These are phyloP conservation scores for Aspergillus neotritici DNA, from an alignment of 2,329 filamentous ascomycete genomes.

Conservation along the genomic window DNA sequence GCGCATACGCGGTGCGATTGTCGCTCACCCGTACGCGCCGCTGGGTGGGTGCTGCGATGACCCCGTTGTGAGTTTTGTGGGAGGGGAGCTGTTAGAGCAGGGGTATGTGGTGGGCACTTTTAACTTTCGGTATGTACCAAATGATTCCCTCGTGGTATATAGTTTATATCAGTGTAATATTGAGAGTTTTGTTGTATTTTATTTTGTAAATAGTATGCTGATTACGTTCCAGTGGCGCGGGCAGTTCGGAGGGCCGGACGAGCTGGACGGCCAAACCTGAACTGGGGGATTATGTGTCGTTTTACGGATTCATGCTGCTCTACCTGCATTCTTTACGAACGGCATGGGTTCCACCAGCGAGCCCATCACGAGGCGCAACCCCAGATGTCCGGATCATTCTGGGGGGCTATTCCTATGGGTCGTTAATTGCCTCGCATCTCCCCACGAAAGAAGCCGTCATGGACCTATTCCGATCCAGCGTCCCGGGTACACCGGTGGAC, in stretches of 20 bases:
- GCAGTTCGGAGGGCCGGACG: conserved; percentile 67
- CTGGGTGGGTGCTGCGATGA: conserved; percentile 84
- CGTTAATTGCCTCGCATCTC: conserved; percentile 69
- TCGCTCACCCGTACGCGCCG: conserved; percentile 88
- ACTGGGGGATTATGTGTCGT: conserved; percentile 71
- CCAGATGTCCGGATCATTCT: conserved; percentile 48
- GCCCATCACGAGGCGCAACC: background rate
- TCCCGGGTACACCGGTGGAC: conserved; percentile 53
- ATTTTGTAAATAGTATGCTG: background rate
- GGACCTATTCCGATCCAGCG: conserved; percentile 51
- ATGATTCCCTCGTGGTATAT: background rate
- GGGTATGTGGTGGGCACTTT: conserved; percentile 80
- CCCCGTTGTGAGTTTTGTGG: conserved; percentile 63
- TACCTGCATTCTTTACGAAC: conserved; percentile 60
- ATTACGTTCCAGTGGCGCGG: conserved; percentile 60
- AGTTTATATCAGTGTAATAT: background rate
- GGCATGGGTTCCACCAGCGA: background rate
- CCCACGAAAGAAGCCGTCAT: conserved; percentile 57
- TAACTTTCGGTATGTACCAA: conserved; percentile 67
- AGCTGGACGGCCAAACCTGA: conserved; percentile 85
- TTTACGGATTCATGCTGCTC: conserved; percentile 71
- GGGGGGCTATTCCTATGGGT: conserved; percentile 86
- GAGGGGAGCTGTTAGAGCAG: conserved; percentile 57
- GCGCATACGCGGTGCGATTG: conserved; percentile 52
- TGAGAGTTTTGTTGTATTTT: background rate